Conservation (phyloP, 192 early-diverging fungal species). For the Entophlyctis helioformis region DNA sequence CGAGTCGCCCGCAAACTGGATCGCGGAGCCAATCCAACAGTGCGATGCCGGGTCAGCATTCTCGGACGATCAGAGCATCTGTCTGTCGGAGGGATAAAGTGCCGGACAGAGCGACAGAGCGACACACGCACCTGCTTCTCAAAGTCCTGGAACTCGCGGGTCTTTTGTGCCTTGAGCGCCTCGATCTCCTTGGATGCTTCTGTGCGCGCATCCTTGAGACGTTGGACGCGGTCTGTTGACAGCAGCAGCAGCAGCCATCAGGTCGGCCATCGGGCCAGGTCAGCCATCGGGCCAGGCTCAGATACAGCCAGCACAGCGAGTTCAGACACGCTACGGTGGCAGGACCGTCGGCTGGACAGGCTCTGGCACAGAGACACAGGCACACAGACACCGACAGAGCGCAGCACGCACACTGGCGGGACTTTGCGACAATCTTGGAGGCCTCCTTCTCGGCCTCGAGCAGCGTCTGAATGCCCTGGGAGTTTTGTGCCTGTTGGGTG, state of each 20-base stretch:
- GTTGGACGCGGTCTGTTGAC: constrained; percentile 68
- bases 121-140: constrained; percentile 44
- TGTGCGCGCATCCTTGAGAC: constrained; percentile 89
- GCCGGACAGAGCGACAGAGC: too few species aligned
- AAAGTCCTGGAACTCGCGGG: constrained; percentile 62
- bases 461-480: constrained; percentile 89
- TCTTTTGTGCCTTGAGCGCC: constrained; percentile 71
- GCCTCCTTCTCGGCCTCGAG: constrained; percentile 97
- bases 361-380: too few species aligned
- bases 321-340: neutral
- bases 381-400: too few species aligned
- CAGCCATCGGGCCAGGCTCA: too few species aligned
- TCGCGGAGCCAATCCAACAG: neutral
- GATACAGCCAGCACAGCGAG: too few species aligned
- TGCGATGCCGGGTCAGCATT: too few species aligned
- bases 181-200: constrained; percentile 90
- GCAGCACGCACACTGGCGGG: constrained; percentile 86
- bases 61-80: too few species aligned
- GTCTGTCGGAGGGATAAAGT: too few species aligned
- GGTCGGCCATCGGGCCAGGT: too few species aligned
- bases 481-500: constrained; percentile 47
- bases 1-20: constrained; percentile 57
- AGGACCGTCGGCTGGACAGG: too few species aligned
- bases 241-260: too few species aligned
- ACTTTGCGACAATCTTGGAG: constrained; percentile 81